These are phyloP conservation scores for Yamadazyma taylorii DNA, from an alignment of 1,139 yeast species.

Conservation along the genomic window DNA sequence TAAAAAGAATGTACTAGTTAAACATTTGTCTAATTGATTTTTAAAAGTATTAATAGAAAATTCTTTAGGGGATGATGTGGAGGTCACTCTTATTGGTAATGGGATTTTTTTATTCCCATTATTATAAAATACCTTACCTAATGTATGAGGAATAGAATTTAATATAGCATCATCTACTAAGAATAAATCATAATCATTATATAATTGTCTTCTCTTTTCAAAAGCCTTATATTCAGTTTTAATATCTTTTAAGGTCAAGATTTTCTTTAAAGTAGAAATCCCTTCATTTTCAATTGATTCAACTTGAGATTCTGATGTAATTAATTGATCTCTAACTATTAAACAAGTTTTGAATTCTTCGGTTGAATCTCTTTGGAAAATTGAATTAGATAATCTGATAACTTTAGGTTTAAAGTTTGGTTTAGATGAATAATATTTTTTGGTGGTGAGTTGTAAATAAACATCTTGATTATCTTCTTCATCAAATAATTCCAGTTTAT, in stretches of 20 bases:
- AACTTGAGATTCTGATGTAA: slow-evolving; percentile 56
- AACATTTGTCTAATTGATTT: slow-evolving; percentile 59
- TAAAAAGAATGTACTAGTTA: slow-evolving; percentile 59
- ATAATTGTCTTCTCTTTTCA: slow-evolving; percentile 69
- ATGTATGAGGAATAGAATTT: slow-evolving; percentile 74
- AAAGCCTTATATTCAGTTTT: slow-evolving; percentile 68
- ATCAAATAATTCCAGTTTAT: slow-evolving; percentile 38
- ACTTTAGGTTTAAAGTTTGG: slow-evolving; percentile 74
- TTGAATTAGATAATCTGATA: slow-evolving; percentile 53
- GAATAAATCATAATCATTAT: slow-evolving; percentile 65
- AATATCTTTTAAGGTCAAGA: slow-evolving; percentile 55
- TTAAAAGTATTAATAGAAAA: slow-evolving; percentile 58
- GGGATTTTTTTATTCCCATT: slow-evolving; percentile 63
- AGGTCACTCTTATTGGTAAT: slow-evolving; percentile 58
- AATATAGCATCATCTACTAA: slow-evolving; percentile 81
- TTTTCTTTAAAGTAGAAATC: slow-evolving; percentile 47
- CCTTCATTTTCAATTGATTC: slow-evolving; percentile 58
- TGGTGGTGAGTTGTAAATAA: slow-evolving; percentile 62
- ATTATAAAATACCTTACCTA: slow-evolving; percentile 76
- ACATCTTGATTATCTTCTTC: slow-evolving; percentile 53
- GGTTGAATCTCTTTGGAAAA: slow-evolving; percentile 28
- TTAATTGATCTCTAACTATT: slow-evolving; percentile 67
- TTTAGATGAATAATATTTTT: slow-evolving; percentile 61
- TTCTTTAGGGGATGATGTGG: slow-evolving; percentile 33
- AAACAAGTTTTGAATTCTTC: slow-evolving; percentile 64